Base-by-base conservation (phyloP, 2,329 filamentous ascomycete species). In the Claviceps sp. region DNA sequence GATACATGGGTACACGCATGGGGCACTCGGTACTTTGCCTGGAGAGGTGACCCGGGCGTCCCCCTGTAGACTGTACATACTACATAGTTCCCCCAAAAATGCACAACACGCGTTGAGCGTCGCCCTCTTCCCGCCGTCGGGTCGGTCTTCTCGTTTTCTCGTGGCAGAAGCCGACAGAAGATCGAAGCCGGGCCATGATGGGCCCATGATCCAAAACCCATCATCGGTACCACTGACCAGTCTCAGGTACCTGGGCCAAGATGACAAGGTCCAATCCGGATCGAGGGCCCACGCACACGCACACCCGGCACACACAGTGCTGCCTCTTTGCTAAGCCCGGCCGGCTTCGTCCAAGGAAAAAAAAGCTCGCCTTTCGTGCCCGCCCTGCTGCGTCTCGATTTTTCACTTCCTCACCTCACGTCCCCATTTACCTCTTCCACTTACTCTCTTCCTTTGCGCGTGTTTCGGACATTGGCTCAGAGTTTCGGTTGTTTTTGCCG, bases 401-500 rank as follows among this genome's bases (percentile, higher is more conserved):
- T 60, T 63, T 60, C 59, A 60, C 58, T 56, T 54, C 48, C 42
- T 58, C 58, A 59, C 57, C 54, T 57, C 56, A 58, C 58, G 55
- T 52, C 55, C 60, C 61, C 56, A 65, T 61, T 63, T 63, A 64
- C 64, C 62, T 64, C 62, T 64, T 64, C 66, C 65, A 66, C 66
- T 63, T 34, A 34, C 30, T 60, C 67, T 68, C 67, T 73, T 73
- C 71, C 69, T 67, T 71, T 70, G 64, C 67, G 67, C 68, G 67
- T 69, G 65, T 69, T 70, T 70, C 67, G 66, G 65, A 66, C 65
- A 61, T 69, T 68, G 65, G 63, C 66, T 67, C 61, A 68, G 64
- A 67, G 61, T 67, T 67, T 66, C 65, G 66, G 64, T 68, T 68
- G 68, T 70, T 72, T 68, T 72, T 72, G 66, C 68, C 70, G 72